Base-by-base conservation (phyloP, 495 filamentous ascomycete genomes). In the Penicillium turbatum region DNA sequence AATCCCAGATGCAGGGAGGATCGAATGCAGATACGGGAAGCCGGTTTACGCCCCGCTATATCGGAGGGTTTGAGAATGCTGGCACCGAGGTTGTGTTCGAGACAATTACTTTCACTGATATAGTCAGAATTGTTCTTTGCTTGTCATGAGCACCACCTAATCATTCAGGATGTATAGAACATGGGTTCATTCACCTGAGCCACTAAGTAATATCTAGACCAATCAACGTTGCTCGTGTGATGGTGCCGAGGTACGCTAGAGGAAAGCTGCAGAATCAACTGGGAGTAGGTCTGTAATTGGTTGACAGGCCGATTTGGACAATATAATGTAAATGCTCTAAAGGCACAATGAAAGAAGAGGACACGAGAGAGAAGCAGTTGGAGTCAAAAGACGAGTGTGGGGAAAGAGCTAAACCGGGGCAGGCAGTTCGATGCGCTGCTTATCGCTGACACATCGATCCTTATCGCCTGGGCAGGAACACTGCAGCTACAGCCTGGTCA, bases 341-440 rank as follows among this genome's bases (percentile, higher is more conserved):
- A 15, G 7, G 3, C 6, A 35, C 13, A 26, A 7, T 0, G 0
- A 32, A 15, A 32, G 11, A 31, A 39, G 36, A 34, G 49, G 24
- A 42, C 34, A 55, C n/a, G 31, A 16, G 17, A 5, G n/a, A 44
- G 42, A 13, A n/a, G 27, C 31, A 39, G 36, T 38, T 27, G 3
- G 49, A 49, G 53, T 27, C 21, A 9, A n/a, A n/a, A 27, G 30
- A 19, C 13, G 10, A 35, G 15, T 55, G 51, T 56, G 61, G 57
- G 39, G 57, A 47, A n/a, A 24, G 47, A 49, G 42, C 58, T 60
- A 62, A 59, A 51, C 56, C 56, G 15, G 46, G 53, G 29, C 50
- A 57, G 56, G 62, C 60, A 65, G 51, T 54, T 65, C 15, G 27
- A 63, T 44, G 51, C 62, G 59, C 15, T 29, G 31, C 51, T 55